Conservation (phyloP, 1,284 basidiomycete species). For the Tranzscheliella williamsii region DNA sequence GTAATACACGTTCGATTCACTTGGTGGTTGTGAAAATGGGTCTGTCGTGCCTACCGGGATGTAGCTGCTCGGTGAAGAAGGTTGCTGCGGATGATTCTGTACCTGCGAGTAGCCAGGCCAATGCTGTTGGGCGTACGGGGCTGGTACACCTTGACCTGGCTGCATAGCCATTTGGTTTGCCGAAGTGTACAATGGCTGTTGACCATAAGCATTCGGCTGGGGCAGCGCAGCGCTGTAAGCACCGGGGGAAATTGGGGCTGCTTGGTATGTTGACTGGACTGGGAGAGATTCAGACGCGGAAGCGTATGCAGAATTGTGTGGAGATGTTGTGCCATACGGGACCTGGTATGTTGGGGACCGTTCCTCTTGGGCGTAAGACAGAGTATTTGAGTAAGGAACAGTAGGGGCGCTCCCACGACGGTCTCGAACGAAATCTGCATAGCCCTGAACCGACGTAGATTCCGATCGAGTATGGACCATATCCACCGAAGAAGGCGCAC, state of each 20-base stretch:
- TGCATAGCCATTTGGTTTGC: neutral
- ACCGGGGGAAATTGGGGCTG: neutral
- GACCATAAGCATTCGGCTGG: neutral
- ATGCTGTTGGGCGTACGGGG: neutral
- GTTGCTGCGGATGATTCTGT: neutral
- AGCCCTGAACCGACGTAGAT: neutral
- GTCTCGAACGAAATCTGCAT: neutral
- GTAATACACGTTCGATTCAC: neutral
- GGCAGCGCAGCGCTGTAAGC: neutral
- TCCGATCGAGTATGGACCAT: conserved; percentile 1
- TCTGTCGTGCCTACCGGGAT: neutral
- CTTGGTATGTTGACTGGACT: neutral
- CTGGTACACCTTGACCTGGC: neutral
- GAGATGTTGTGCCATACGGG: neutral
- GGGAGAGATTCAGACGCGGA: neutral
- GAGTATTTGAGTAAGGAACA: neutral
- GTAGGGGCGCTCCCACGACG: conserved; percentile 1
- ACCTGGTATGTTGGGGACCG: neutral
- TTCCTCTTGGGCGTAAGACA: neutral
- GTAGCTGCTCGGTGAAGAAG: neutral
- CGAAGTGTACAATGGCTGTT: conserved; percentile 3
- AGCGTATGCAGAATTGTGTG: neutral
- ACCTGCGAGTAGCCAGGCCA: neutral
- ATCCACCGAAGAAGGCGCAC: neutral
- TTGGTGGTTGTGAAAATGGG: neutral